phyloP scores from a whole-genome alignment of 2,329 filamentous ascomycete species.

The Davidsoniella australis region DNA sequence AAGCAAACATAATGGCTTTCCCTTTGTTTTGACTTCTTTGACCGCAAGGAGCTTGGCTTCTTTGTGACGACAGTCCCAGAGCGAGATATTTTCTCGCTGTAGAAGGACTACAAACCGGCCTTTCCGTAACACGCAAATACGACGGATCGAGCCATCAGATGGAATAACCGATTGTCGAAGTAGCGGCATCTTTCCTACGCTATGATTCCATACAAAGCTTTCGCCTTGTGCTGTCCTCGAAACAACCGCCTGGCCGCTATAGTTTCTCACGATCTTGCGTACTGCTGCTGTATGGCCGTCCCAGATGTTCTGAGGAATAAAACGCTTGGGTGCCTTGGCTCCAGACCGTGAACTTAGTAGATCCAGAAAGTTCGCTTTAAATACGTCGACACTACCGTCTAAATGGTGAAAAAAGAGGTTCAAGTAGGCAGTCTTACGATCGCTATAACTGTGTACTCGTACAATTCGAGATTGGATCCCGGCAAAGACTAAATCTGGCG shows the following conservation, averaged over 20 bases:
- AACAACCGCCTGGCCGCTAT: slow-evolving; percentile 61
- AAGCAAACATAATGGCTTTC: slow-evolving; percentile 65
- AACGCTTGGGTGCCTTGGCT: slow-evolving; percentile 38
- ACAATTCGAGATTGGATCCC: slow-evolving; percentile 12
- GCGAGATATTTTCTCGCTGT: slow-evolving; percentile 48
- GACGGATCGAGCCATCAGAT: slow-evolving; percentile 55
- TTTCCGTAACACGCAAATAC: slow-evolving; percentile 61
- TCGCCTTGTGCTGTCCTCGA: slow-evolving; percentile 67
- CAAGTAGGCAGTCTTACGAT: slow-evolving; percentile 2
- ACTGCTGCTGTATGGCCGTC: slow-evolving; percentile 69
- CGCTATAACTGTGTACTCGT: slow-evolving; percentile 3
- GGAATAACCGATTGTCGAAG: slow-evolving; percentile 50
- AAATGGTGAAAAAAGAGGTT: slow-evolving; percentile 66
- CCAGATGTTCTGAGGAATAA: slow-evolving; percentile 52
- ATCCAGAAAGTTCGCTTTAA: slow-evolving; percentile 59
- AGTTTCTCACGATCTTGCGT: slow-evolving; percentile 74
- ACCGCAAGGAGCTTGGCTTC: slow-evolving; percentile 41
- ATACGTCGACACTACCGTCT: slow-evolving; percentile 68
- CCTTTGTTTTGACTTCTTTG: slow-evolving; percentile 27
- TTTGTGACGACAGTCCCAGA: slow-evolving; percentile 61
- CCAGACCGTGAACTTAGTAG: slow-evolving; percentile 51
- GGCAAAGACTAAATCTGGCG: slow-evolving; percentile 32
- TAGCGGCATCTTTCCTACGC: slow-evolving; percentile 20
- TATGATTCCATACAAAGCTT: slow-evolving; percentile 68
- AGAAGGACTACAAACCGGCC: slow-evolving; percentile 70